Conservation (phyloP, 1,284 basidiomycete species). For the Coniferiporia weirii region DNA sequence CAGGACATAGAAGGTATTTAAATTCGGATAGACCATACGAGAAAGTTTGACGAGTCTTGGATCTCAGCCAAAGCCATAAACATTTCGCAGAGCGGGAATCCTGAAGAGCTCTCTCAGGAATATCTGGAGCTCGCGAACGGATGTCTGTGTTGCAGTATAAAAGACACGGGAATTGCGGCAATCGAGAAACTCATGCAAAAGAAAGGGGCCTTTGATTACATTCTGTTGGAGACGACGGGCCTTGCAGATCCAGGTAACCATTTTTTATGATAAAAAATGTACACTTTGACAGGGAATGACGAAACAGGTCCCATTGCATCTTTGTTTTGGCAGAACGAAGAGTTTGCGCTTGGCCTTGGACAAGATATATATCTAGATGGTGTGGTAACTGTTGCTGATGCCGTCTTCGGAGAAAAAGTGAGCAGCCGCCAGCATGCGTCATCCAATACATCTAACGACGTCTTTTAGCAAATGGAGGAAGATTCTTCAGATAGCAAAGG, state of each 20-base stretch:
- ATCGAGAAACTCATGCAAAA: constrained; percentile 84
- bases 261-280: neutral
- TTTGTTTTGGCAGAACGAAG: constrained; percentile 92
- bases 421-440: constrained; percentile 13
- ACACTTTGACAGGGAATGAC: constrained; percentile 7
- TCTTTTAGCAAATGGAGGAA: constrained; percentile 74
- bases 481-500: constrained; percentile 64
- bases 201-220: constrained; percentile 86
- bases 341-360: constrained; percentile 67
- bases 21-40: constrained; percentile 30
- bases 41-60: constrained; percentile 6
- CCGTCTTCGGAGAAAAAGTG: constrained; percentile 77
- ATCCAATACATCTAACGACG: constrained; percentile 12
- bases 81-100: constrained; percentile 59
- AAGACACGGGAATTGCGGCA: constrained; percentile 84
- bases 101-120: constrained; percentile 64
- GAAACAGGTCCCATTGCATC: constrained; percentile 71
- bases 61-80: constrained; percentile 67
- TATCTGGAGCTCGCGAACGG: constrained; percentile 89
- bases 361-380: constrained; percentile 79
- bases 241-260: constrained; percentile 81
- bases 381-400: constrained; percentile 88
- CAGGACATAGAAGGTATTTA: constrained; percentile 64
- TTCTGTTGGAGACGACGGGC: constrained; percentile 89
- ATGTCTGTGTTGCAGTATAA: constrained; percentile 91